Evolutionary conservation across 441 rosid genomes (phyloP).

Genomic region (Rhodomyrtus psidioides): DNA sequence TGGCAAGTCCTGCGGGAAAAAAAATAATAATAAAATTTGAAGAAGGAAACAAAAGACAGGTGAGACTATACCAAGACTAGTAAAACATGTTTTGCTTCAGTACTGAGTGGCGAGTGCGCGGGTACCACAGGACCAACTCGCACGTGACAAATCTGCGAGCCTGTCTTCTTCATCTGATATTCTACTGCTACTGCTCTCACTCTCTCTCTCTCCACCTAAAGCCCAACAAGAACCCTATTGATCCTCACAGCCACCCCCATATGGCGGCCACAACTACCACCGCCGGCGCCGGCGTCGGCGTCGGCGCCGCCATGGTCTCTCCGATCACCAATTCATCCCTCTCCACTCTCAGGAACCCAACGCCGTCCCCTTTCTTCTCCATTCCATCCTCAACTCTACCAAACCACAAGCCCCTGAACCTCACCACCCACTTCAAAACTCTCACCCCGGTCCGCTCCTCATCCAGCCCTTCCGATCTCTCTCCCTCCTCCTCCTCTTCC

Average conservation of each 20-base stretch:
- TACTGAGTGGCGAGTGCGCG: neutral
- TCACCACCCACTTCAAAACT: slow-evolving; percentile 10
- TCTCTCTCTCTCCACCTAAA: neutral
- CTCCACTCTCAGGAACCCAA: slow-evolving; percentile 1
- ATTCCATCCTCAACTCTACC: neutral
- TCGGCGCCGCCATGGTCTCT: neutral
- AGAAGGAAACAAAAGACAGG: neutral
- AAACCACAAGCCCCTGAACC: slow-evolving; percentile 4
- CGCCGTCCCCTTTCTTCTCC: slow-evolving; percentile 3
- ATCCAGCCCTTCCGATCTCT: slow-evolving; percentile 13
- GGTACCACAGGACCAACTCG: neutral
- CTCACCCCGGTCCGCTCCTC: slow-evolving; percentile 25
- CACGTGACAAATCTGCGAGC: neutral
- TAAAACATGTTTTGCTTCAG: neutral
- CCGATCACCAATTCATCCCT: slow-evolving; percentile 1
- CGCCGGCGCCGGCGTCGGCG: neutral
- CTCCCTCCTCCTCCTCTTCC: slow-evolving; percentile 3
- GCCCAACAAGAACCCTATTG: neutral
- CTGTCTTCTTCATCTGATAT: neutral
- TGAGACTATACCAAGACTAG: too few species aligned
- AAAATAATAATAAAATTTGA: neutral
- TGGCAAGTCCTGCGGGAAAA: neutral
- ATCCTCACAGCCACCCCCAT: neutral
- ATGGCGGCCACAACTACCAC: neutral
- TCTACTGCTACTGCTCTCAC: neutral